phyloP scores from a whole-genome alignment of 495 filamentous ascomycete genomes.

The Articulospora tetracladia region DNA sequence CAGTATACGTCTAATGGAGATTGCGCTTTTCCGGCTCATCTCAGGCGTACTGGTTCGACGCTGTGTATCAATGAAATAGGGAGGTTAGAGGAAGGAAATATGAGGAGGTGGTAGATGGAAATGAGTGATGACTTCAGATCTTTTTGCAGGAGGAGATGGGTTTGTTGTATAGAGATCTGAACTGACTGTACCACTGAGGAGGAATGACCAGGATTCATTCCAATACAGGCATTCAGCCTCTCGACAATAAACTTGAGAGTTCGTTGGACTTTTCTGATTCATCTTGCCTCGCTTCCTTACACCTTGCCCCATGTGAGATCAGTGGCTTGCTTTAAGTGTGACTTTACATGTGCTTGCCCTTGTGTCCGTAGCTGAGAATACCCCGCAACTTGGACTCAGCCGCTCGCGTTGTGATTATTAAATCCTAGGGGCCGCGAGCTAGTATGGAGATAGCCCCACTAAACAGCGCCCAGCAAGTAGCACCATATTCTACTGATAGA shows the following conservation, averaged over 20 bases:
- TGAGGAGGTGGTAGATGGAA: not conserved
- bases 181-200: conserved; percentile 2
- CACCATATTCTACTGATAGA: no score
- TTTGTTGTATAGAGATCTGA: conserved; percentile 18
- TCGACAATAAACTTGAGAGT: conserved; percentile 26
- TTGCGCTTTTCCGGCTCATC: conserved; percentile 1
- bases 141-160: conserved; percentile 3
- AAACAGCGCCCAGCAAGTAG: no score
- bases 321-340: no score
- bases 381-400: no score
- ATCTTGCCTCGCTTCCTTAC: not conserved
- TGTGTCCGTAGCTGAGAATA: no score
- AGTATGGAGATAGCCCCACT: no score
- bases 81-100: not conserved
- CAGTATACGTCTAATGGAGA: conserved; percentile 16
- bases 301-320: no score
- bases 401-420: no score
- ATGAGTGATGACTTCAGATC: conserved; percentile 1
- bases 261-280: conserved; percentile 14
- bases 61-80: conserved; percentile 25
- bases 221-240: conserved; percentile 18
- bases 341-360: no score
- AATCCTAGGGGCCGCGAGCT: no score
- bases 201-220: not conserved
- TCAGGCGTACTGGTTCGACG: conserved; percentile 2